A percentile compares a stretch with the other conserved stretches of the same genome.
Conservation (phyloP, 1,284 basidiomycete species). For the Vanrija pseudolonga region DNA sequence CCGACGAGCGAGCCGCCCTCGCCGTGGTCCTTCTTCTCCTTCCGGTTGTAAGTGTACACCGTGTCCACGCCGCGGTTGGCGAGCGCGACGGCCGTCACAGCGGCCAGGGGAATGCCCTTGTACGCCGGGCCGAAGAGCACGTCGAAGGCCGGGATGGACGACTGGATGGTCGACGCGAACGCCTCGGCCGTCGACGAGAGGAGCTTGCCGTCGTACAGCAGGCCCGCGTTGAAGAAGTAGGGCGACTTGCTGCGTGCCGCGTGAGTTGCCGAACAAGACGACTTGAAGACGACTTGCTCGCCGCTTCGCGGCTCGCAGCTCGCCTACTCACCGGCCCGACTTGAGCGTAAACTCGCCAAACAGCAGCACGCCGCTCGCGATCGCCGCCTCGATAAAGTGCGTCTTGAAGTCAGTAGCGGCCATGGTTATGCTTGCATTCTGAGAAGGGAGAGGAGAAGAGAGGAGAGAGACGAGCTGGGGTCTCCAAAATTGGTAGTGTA, state of each 20-base stretch:
- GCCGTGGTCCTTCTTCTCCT: slow-evolving; percentile 93
- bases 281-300: too few relatives aligned
- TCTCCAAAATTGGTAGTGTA: too few relatives aligned
- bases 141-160: slow-evolving; percentile 67
- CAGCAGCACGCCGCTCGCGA: slow-evolving; percentile 58
- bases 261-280: too few relatives aligned
- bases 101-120: slow-evolving; percentile 94
- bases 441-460: not conserved
- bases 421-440: slow-evolving; percentile 7
- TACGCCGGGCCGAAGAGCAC: slow-evolving; percentile 96
- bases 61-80: slow-evolving; percentile 11
- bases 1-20: slow-evolving; percentile 95
- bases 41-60: slow-evolving; percentile 78
- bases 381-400: slow-evolving; percentile 49
- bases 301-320: not conserved
- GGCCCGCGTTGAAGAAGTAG: slow-evolving; percentile 95
- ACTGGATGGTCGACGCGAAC: slow-evolving; percentile 63
- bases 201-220: slow-evolving; percentile 78
- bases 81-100: slow-evolving; percentile 77
- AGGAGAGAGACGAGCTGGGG: not conserved
- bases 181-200: slow-evolving; percentile 77
- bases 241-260: slow-evolving; percentile 77
- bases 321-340: slow-evolving; percentile 72
- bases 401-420: slow-evolving; percentile 29
- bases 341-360: slow-evolving; percentile 90